These are phyloP conservation scores for Xylariaceae sp. DNA, from an alignment of 2,329 filamentous ascomycete species.

Conservation along the genomic window DNA sequence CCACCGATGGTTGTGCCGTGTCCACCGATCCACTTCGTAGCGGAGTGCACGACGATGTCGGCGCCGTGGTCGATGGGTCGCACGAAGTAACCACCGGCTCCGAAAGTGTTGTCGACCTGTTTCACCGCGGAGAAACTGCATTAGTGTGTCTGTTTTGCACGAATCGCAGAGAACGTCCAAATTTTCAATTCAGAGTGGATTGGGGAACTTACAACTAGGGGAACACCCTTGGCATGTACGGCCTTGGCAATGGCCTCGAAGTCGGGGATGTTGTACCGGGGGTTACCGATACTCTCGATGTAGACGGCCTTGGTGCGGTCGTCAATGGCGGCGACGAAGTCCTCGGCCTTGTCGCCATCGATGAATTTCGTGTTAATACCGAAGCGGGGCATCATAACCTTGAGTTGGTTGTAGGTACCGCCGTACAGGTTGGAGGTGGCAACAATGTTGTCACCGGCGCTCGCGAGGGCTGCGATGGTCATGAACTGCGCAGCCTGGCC, in stretches of 20 bases:
- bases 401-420: constrained; percentile 96
- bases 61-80: constrained; percentile 85
- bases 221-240: constrained; percentile 64
- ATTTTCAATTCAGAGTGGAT: background rate
- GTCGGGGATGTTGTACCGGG: constrained; percentile 87
- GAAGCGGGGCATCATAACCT: constrained; percentile 80
- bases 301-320: constrained; percentile 91
- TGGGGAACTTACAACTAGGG: constrained; percentile 49
- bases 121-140: background rate
- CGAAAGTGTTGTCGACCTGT: constrained; percentile 90
- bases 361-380: constrained; percentile 88
- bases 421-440: constrained; percentile 88
- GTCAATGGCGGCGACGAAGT: constrained; percentile 78
- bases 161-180: background rate
- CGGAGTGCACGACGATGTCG: constrained; percentile 90
- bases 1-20: constrained; percentile 90
- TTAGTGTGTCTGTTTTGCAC: background rate
- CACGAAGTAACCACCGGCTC: constrained; percentile 83
- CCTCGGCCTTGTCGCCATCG: constrained; percentile 70
- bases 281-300: constrained; percentile 89
- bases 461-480: constrained; percentile 75
- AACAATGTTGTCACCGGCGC: constrained; percentile 87
- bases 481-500: constrained; percentile 93
- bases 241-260: constrained; percentile 80
- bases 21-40: constrained; percentile 95